Evolutionary conservation across 2,329 filamentous ascomycete species (phyloP), one percentile per base, ranked within the genome.

Genomic region (Lasiodiplodia gonubiensis): DNA sequence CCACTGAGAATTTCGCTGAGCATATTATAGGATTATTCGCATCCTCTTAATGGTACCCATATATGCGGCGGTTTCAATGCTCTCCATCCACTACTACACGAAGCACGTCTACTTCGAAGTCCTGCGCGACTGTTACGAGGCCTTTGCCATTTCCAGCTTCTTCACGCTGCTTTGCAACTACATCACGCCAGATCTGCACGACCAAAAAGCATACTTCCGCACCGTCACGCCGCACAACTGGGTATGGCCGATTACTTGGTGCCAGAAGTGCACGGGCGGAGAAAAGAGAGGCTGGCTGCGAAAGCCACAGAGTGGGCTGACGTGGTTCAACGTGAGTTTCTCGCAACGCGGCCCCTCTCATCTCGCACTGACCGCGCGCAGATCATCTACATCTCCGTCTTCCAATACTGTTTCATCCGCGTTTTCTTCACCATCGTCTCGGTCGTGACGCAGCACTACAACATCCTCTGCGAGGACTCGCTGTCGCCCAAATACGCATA

Each of bases 41-140:
- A 94, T 97, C 71, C 85, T 97, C 33, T 89, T 94, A 77, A 94
- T 96, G 92, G 87, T 96, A 55, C 93, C 93, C 37, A 84, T 96
- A 69, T 96, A 96, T 78, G 85, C 90, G 63, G 82, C 89, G 42
- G 89, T 93, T 21, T 89, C 91, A 35, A 92, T 92, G 75, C 84
- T 94, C 46, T 89, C 89, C 68, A 88, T 92, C 72, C 84, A 86
- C 71, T 93, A 86, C 81, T 94, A 95, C 82, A 87, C 85, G 77
- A 87, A 93, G 73, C 88, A 90, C 59, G 87, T 95, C 68, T 96
- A 96, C 81, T 95, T 90, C 76, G 86, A 92, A 74, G 89, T 95
- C 61, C 82, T 94, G 52, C 88, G 91, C 73, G 91, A 95, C 76
- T 94, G 92, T 80, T 96, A 96, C 78, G 92, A 96, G 81, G 92